A percentile compares a stretch with the other conserved stretches of the same genome.
phyloP scores from a whole-genome alignment of 176 grass and related monocot species.

The Zoysia japonica region DNA sequence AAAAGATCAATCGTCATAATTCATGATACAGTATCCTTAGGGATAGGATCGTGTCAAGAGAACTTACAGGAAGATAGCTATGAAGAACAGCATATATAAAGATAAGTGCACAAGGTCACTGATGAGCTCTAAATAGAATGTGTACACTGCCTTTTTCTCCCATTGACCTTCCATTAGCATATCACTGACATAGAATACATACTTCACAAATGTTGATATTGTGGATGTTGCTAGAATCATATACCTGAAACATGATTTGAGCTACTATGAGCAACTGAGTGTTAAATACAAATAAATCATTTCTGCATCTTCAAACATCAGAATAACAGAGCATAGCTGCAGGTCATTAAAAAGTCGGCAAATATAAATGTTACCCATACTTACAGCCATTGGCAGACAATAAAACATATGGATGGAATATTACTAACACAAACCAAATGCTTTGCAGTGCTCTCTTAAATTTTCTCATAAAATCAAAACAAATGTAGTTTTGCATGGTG shows the following conservation, averaged over 20 bases:
- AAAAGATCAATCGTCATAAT: slow-evolving; percentile 2
- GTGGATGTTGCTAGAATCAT: slow-evolving; percentile 92
- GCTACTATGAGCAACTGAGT: slow-evolving; percentile 20
- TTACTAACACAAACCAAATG: not conserved
- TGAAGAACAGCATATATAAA: slow-evolving; percentile 96
- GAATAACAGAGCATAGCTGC: slow-evolving; percentile 12
- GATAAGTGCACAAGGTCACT: slow-evolving; percentile 95
- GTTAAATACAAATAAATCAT: slow-evolving; percentile 19
- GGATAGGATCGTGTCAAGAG: slow-evolving; percentile 10
- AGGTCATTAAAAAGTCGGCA: slow-evolving; percentile 17
- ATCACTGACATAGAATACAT: slow-evolving; percentile 94
- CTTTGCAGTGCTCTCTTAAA: not conserved
- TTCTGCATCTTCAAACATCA: slow-evolving; percentile 9
- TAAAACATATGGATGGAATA: not conserved
- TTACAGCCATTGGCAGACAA: slow-evolving; percentile 11
- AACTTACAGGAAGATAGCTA: slow-evolving; percentile 94
- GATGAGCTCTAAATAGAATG: slow-evolving; percentile 93
- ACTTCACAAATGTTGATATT: slow-evolving; percentile 82
- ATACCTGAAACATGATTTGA: slow-evolving; percentile 66
- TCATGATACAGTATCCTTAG: slow-evolving; percentile 9
- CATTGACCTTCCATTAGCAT: slow-evolving; percentile 97
- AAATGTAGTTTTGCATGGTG: not conserved
- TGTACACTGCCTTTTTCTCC: slow-evolving; percentile 97
- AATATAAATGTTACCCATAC: not conserved
- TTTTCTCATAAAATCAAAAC: not conserved